Conservation (phyloP, 192 early-diverging fungal species). For the Haplosporangium gracile region DNA sequence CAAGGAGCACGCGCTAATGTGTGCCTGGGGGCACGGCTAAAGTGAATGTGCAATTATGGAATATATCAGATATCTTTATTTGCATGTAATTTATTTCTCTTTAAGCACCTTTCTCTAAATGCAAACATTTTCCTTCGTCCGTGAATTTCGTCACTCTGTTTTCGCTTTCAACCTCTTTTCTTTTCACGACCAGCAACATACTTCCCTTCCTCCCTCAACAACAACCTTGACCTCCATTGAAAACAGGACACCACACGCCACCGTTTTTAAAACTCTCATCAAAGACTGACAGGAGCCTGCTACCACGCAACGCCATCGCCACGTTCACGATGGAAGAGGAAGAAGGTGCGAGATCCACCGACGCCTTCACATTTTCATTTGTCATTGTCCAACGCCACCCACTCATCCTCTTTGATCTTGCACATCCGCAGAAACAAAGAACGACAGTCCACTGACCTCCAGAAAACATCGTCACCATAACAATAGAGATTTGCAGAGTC, state of each 20-base stretch:
- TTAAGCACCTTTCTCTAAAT: background rate
- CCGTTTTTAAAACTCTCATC: background rate
- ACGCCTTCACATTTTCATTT: background rate
- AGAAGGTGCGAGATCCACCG: slow-evolving; percentile 19
- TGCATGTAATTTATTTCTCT: background rate
- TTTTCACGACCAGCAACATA: too few relatives aligned
- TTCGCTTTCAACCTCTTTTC: too few relatives aligned
- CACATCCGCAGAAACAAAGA: background rate
- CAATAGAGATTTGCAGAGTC: slow-evolving; percentile 82
- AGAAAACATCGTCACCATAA: background rate
- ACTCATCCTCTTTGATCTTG: background rate
- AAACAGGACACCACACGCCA: background rate
- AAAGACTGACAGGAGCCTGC: slow-evolving; percentile 1
- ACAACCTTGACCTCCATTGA: background rate
- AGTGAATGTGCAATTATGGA: slow-evolving; percentile 1
- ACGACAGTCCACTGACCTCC: background rate
- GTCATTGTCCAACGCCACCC: background rate
- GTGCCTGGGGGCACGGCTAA: background rate
- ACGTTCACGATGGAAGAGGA: slow-evolving; percentile 34
- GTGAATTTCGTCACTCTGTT: too few relatives aligned
- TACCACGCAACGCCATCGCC: slow-evolving; percentile 3
- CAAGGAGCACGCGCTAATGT: background rate
- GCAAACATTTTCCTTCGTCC: background rate
- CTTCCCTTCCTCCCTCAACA: background rate
- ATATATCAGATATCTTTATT: background rate